Percentiles rank a stretch among this genome's conserved stretches.
Evolutionary conservation across 495 filamentous ascomycete species (phyloP).

Genomic region (Talaromyces nanjingensis): DNA sequence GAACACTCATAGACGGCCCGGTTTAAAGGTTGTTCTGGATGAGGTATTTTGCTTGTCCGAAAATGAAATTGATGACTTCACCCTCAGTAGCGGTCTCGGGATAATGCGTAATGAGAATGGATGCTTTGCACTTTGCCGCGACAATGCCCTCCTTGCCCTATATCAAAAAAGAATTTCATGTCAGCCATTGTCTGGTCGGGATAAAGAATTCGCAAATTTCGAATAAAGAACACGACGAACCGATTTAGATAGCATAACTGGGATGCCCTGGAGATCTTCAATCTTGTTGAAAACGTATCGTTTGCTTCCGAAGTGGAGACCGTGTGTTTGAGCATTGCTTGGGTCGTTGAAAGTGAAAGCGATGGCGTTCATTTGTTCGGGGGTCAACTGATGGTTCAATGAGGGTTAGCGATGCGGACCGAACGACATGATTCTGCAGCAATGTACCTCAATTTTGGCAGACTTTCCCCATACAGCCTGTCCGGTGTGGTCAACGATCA

Average conservation of each 20-base stretch:
- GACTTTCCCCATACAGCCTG: conserved; percentile 4
- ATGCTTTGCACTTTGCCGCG: conserved; percentile 74
- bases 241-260: conserved; percentile 68
- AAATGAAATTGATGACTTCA: conserved; percentile 19
- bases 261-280: conserved; percentile 55
- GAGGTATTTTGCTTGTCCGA: conserved; percentile 4
- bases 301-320: conserved; percentile 64
- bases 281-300: conserved; percentile 66
- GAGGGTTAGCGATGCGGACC: conserved; percentile 5
- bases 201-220: no score
- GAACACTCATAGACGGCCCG: no score
- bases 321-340: conserved; percentile 31
- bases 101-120: conserved; percentile 83
- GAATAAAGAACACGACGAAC: conserved; percentile 38
- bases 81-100: conserved; percentile 55
- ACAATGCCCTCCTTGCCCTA: conserved; percentile 78
- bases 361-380: conserved; percentile 31
- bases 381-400: conserved; percentile 23
- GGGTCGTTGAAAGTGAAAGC: conserved; percentile 24
- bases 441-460: conserved; percentile 1
- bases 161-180: background rate
- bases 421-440: background rate
- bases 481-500: conserved; percentile 4
- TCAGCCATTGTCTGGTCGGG: background rate
- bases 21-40: conserved; percentile 5